phyloP scores from a whole-genome alignment of 2,329 filamentous ascomycete genomes.

The Alternaria solani region DNA sequence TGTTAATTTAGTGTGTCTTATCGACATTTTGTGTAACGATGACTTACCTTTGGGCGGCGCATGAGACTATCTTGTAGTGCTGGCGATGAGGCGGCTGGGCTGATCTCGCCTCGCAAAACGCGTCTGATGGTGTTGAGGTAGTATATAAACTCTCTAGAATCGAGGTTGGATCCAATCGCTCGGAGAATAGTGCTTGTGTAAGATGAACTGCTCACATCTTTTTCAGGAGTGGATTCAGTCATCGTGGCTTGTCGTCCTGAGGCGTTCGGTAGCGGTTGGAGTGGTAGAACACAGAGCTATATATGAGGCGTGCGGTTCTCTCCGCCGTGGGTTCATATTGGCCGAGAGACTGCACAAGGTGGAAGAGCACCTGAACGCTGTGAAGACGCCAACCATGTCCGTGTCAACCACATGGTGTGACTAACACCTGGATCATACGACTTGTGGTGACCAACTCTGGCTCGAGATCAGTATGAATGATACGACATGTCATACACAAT shows the following conservation, averaged over 20 bases:
- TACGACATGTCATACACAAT: background rate
- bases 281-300: background rate
- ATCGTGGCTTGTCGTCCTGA: background rate
- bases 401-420: background rate
- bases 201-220: background rate
- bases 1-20: background rate
- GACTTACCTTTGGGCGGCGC: background rate
- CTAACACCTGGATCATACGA: background rate
- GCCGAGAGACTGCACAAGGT: too few relatives aligned
- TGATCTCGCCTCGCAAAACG: background rate
- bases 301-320: too few relatives aligned
- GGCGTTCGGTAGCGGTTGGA: background rate
- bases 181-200: background rate
- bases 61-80: background rate
- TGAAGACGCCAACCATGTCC: background rate
- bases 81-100: background rate
- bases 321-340: too few relatives aligned
- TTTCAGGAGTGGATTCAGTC: background rate
- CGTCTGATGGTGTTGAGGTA: background rate
- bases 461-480: accelerated
- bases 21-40: too few relatives aligned
- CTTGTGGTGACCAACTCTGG: background rate
- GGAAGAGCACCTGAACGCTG: too few relatives aligned
- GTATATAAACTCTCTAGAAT: background rate
- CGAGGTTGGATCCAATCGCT: background rate